Evolutionary conservation across 768 basidiomycete genomes (phyloP).

Genomic region (Pulveroboletus sp.): DNA sequence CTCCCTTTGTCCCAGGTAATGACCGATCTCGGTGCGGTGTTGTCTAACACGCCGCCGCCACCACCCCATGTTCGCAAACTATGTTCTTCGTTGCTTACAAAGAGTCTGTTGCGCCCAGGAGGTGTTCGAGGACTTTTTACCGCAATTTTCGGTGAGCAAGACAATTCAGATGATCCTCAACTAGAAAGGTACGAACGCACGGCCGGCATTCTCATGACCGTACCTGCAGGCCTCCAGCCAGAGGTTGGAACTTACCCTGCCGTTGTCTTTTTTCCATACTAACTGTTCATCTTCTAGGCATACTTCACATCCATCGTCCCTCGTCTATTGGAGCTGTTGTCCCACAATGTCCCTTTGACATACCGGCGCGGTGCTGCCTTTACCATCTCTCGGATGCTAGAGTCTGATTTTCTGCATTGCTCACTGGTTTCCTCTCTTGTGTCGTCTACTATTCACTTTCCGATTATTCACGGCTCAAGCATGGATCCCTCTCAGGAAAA

Average conservation of each 20-base stretch:
- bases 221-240: constrained; percentile 51
- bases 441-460: constrained; percentile 48
- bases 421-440: constrained; percentile 30
- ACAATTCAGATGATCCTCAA: constrained; percentile 45
- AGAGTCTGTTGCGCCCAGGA: constrained; percentile 63
- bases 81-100: constrained; percentile 60
- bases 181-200: constrained; percentile 73
- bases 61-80: constrained; percentile 52
- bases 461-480: constrained; percentile 35
- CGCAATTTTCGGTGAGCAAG: constrained; percentile 65
- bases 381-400: constrained; percentile 61
- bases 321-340: constrained; percentile 48
- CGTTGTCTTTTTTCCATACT: constrained; percentile 1
- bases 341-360: constrained; percentile 29
- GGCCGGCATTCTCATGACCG: constrained; percentile 54
- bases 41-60: constrained; percentile 40
- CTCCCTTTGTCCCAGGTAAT: constrained; percentile 64
- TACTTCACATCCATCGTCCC: constrained; percentile 58
- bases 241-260: constrained; percentile 40
- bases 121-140: constrained; percentile 67
- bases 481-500: not conserved
- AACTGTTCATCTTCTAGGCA: constrained; percentile 37
- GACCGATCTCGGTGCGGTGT: constrained; percentile 54
- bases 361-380: constrained; percentile 65
- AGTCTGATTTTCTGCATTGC: constrained; percentile 25